Evolutionary conservation across 129 eudicot species (phyloP).

Genomic region (Escallonia herrerae): DNA sequence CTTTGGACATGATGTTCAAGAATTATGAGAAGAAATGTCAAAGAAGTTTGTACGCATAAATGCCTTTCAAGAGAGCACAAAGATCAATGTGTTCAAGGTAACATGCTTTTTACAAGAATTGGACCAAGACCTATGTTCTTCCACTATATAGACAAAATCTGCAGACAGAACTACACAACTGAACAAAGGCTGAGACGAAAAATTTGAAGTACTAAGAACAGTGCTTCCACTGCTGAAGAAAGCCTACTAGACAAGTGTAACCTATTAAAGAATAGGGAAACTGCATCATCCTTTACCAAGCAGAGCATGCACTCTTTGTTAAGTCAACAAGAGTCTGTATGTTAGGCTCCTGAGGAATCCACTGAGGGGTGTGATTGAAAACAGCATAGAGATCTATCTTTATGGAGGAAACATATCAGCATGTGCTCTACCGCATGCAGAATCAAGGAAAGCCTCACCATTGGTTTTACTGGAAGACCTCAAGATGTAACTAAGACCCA

Average conservation of each 20-base stretch:
- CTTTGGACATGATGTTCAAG: too few relatives aligned
- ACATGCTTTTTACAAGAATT: conserved; percentile 1
- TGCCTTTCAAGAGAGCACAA: neutral
- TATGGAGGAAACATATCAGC: conserved; percentile 25
- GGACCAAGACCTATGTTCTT: neutral
- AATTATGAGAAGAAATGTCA: neutral
- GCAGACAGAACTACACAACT: neutral
- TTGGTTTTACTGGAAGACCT: conserved; percentile 36
- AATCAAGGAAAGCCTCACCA: too few relatives aligned
- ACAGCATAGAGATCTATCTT: conserved; percentile 10
- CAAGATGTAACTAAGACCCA: conserved; percentile 64
- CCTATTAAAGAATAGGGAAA: neutral
- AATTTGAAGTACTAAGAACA: neutral
- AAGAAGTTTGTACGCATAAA: neutral
- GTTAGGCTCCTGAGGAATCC: too few relatives aligned
- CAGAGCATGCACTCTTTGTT: too few relatives aligned
- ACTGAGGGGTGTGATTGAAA: conserved; percentile 1
- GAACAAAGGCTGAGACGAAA: conserved; percentile 4
- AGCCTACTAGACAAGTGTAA: neutral
- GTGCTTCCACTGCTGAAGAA: conserved; percentile 5
- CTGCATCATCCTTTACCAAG: neutral
- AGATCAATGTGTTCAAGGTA: neutral
- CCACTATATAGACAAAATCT: neutral
- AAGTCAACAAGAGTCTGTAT: too few relatives aligned
- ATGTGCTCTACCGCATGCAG: conserved; percentile 18